Evolutionary conservation across 352 stramenopile species (phyloP), one percentile per base, ranked within the genome.

Genomic region (Phytophthora fragariaefolia): DNA sequence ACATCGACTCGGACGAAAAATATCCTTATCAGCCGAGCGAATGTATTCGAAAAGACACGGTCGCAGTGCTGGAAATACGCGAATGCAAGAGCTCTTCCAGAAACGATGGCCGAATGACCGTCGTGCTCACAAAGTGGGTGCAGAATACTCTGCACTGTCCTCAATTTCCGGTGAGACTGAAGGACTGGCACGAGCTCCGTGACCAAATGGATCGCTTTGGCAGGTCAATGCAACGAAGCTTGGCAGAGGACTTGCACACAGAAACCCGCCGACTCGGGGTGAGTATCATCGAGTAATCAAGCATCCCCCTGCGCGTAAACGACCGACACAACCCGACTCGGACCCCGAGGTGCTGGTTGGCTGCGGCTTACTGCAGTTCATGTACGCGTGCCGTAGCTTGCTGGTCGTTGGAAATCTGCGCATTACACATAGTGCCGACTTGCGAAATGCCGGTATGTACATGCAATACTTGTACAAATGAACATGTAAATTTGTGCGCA

Each of bases 11-110:
- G 5, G 79, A 88, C 58, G 77, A 76, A 12, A 59, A 71, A 32
- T 77, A 82, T 48, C 76, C 77, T 27, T 89, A 85, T 23, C 76
- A 69, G 5, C 58, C 73, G 0, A 18, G 56, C 2, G 34, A 71
- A 6, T 74, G 77, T 10, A 49, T 85, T 20, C 77, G 77, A 6
- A 80, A 83, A 38, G 77, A 85, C 42, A 46, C 77, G 10, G 57
- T 65, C 30, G 73, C 67, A 28, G 73, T 83, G 36, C 62, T 81
- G 38, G 69, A 77, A 64, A 54, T 77, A 3, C 64, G 64, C 9
- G 61, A 69, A n/a, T 73, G 48, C 45, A 79, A 28, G 17, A 60
- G 24, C 2, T 36, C 20, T 7, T 51, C 52, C 9, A 24, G 23
- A 12, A 17, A 27, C 23, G 34, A 45, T 20, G 56, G 60, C 10